Evolutionary conservation across 345 rosid genomes (phyloP).

Genomic region (Chamaenerion angustifolium): DNA sequence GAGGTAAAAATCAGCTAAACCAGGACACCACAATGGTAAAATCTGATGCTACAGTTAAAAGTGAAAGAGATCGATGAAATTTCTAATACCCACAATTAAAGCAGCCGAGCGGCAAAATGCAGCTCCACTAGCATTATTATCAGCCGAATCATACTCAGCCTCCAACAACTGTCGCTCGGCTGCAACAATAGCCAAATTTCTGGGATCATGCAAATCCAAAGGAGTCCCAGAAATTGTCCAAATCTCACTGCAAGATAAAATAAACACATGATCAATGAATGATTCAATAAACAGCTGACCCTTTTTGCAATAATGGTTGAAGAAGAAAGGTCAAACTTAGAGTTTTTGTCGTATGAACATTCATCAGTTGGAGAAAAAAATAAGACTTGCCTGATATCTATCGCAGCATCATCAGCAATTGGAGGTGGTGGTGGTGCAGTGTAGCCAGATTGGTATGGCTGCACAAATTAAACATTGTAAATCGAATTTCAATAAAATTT

Average conservation of each 20-base stretch:
- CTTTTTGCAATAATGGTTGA: too few species aligned
- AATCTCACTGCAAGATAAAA: slow-evolving; percentile 36
- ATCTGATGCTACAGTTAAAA: neutral
- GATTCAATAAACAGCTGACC: too few species aligned
- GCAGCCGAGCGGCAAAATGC: slow-evolving; percentile 97
- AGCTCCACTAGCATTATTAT: slow-evolving; percentile 79
- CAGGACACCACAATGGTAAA: too few species aligned
- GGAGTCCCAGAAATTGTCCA: slow-evolving; percentile 79
- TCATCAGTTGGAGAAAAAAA: neutral
- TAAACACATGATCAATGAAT: too few species aligned
- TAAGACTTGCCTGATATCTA: slow-evolving; percentile 61
- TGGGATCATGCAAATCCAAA: slow-evolving; percentile 69
- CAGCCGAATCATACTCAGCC: slow-evolving; percentile 81
- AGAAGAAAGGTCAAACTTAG: too few species aligned
- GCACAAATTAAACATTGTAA: slow-evolving; percentile 4
- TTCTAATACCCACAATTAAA: slow-evolving; percentile 45
- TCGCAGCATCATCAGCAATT: slow-evolving; percentile 42
- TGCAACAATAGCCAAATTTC: slow-evolving; percentile 71
- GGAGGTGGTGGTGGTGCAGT: slow-evolving; percentile 69
- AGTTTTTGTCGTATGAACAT: too few species aligned
- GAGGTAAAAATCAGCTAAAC: neutral
- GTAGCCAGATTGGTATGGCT: slow-evolving; percentile 85
- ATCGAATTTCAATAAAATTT: neutral
- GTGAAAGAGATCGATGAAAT: neutral
- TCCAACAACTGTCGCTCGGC: slow-evolving; percentile 90